A percentile compares a stretch with the other conserved stretches of the same genome.
These are phyloP conservation scores for Podaxis sp. DNA, from an alignment of 768 basidiomycete genomes.

Conservation along the genomic window DNA sequence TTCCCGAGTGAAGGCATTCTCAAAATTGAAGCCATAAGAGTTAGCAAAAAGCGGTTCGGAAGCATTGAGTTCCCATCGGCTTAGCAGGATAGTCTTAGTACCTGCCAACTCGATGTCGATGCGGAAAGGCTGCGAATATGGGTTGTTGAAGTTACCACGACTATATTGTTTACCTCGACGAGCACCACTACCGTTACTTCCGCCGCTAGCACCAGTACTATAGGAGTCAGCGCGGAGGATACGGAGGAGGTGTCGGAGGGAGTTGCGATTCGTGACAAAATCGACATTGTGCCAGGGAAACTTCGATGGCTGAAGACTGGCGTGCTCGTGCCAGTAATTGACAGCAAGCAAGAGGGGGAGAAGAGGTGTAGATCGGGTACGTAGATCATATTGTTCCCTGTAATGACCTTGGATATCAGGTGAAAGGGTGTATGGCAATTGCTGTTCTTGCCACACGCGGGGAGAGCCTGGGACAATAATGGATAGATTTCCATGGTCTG, in stretches of 20 bases:
- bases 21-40: constrained; percentile 55
- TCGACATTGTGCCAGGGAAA: constrained; percentile 38
- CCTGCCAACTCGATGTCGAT: constrained; percentile 64
- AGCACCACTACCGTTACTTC: background rate
- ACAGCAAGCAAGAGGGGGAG: constrained; percentile 15
- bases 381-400: constrained; percentile 12
- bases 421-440: background rate
- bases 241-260: constrained; percentile 55
- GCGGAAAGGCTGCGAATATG: constrained; percentile 37
- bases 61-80: constrained; percentile 43
- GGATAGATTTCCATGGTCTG: constrained; percentile 39
- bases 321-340: constrained; percentile 13
- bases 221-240: constrained; percentile 33
- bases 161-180: background rate
- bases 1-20: constrained; percentile 42
- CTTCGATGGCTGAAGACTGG: background rate
- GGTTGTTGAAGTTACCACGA: background rate
- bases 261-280: constrained; percentile 57
- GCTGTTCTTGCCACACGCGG: constrained; percentile 9
- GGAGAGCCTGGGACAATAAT: constrained; percentile 49
- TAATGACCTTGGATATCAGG: constrained; percentile 3
- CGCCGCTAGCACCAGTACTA: constrained; percentile 21
- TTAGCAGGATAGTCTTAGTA: constrained; percentile 50
- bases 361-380: constrained; percentile 8
- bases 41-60: constrained; percentile 27